Evolutionary conservation across 441 rosid genomes (phyloP).

Genomic region (Francoa sonchifolia): DNA sequence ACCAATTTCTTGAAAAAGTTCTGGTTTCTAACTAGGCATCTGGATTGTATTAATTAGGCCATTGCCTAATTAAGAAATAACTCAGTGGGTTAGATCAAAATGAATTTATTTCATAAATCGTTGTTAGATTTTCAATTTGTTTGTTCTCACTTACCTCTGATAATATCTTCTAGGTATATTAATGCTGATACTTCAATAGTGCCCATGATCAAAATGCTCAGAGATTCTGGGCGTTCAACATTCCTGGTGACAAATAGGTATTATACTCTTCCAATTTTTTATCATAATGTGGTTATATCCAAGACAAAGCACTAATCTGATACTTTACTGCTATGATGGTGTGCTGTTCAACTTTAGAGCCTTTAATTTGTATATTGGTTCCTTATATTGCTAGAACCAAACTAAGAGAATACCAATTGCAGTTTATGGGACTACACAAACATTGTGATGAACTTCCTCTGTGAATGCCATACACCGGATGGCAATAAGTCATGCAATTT

Average conservation of each 20-base stretch:
- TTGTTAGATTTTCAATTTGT: background rate
- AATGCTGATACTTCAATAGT: conserved; percentile 65
- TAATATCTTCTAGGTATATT: conserved; percentile 41
- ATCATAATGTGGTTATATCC: background rate
- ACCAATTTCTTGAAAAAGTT: background rate
- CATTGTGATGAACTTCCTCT: conserved; percentile 92
- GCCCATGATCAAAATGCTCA: conserved; percentile 75
- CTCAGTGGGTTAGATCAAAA: background rate
- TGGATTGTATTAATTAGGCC: background rate
- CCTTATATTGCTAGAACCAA: background rate
- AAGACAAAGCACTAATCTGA: background rate
- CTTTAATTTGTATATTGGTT: too few species aligned
- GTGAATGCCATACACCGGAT: conserved; percentile 33
- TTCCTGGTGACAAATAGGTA: conserved; percentile 95
- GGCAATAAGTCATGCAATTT: conserved; percentile 39
- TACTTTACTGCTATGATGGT: too few species aligned
- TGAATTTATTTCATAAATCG: background rate
- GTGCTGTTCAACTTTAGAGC: too few species aligned
- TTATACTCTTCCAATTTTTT: background rate
- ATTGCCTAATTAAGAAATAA: background rate
- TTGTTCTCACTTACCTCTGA: background rate
- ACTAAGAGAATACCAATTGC: conserved; percentile 21
- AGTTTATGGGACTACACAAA: conserved; percentile 98
- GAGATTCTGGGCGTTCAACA: conserved; percentile 80
- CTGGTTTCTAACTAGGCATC: background rate